phyloP scores from a whole-genome alignment of 495 filamentous ascomycete genomes.

The Aspergillus conjunctus region DNA sequence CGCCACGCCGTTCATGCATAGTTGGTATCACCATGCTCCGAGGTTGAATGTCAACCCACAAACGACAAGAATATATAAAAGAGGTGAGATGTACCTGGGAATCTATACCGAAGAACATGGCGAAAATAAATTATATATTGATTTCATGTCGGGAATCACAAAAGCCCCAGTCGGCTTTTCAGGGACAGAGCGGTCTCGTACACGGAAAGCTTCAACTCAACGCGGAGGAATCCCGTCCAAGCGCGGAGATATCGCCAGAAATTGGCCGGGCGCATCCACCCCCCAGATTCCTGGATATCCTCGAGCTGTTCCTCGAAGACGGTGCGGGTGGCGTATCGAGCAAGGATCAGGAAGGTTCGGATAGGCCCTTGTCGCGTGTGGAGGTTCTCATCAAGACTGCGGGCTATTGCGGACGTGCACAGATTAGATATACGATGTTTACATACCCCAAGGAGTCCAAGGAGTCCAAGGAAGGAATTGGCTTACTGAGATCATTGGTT shows the following conservation, averaged over 20 bases:
- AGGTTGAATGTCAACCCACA: constrained; percentile 10
- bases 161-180: constrained; percentile 44
- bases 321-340: constrained; percentile 84
- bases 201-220: constrained; percentile 62
- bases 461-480: background rate
- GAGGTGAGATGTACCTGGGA: constrained; percentile 3
- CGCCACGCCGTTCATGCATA: constrained; percentile 37
- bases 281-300: constrained; percentile 58
- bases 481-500: constrained; percentile 90
- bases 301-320: constrained; percentile 89
- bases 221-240: constrained; percentile 59
- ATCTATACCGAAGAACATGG: background rate
- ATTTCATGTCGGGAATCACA: constrained; percentile 4
- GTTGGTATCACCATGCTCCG: constrained; percentile 1
- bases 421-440: background rate
- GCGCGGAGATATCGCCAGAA: constrained; percentile 57
- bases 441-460: background rate
- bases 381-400: constrained; percentile 90
- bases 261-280: constrained; percentile 57
- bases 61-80: constrained; percentile 20
- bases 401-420: constrained; percentile 48
- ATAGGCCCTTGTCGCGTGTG: constrained; percentile 87
- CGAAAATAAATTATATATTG: background rate
- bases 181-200: constrained; percentile 59
- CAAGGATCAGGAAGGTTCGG: constrained; percentile 90